These are phyloP conservation scores for Sporobolomyces roseus DNA, from an alignment of 768 basidiomycete species.

Conservation along the genomic window DNA sequence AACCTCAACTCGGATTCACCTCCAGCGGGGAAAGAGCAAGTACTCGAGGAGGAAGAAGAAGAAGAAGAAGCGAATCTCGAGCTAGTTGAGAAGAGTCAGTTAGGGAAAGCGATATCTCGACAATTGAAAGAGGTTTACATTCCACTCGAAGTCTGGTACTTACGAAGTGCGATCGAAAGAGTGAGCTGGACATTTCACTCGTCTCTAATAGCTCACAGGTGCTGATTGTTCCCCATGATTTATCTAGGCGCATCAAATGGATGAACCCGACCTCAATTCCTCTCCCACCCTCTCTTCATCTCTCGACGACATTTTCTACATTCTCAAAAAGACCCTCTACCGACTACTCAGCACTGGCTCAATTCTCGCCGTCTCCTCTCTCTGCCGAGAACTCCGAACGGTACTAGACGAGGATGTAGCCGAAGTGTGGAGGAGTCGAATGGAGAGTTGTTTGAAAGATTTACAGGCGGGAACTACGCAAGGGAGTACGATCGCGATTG, in stretches of 20 bases:
- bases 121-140: constrained; percentile 71
- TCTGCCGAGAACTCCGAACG: constrained; percentile 54
- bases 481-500: constrained; percentile 46
- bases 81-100: constrained; percentile 34
- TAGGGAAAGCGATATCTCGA: constrained; percentile 18
- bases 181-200: too few species aligned
- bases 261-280: constrained; percentile 66
- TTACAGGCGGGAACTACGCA: constrained; percentile 6
- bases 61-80: constrained; percentile 49
- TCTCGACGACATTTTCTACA: constrained; percentile 88
- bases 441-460: constrained; percentile 74
- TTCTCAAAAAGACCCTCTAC: constrained; percentile 76
- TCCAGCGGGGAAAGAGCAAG: too few species aligned
- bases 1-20: too few species aligned
- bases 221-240: too few species aligned
- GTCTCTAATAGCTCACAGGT: too few species aligned
- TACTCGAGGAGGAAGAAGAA: constrained; percentile 56
- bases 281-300: constrained; percentile 54
- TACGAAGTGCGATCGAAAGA: constrained; percentile 79
- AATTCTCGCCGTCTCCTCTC: constrained; percentile 57
- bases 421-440: constrained; percentile 70
- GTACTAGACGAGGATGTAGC: constrained; percentile 79
- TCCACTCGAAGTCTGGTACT: constrained; percentile 89
- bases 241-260: constrained; percentile 87
- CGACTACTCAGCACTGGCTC: constrained; percentile 69